A percentile compares a stretch with the other conserved stretches of the same genome.
Conservation (phyloP, 805 yeast species). For the Metschnikowia peoriensis region DNA sequence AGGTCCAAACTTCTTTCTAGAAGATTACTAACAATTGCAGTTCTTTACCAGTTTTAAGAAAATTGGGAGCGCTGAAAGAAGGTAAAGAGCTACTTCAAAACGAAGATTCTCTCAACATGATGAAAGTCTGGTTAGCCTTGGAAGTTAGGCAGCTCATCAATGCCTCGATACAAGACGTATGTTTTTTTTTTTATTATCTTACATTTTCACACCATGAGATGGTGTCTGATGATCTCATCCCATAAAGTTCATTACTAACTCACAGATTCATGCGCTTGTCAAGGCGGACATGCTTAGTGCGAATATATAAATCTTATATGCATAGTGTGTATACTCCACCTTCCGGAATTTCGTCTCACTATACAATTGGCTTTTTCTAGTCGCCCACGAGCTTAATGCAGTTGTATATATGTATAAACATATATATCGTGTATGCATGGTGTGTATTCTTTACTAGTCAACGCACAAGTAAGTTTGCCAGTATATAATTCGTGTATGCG, state of each 20-base stretch:
- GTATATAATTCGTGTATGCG: too few species aligned
- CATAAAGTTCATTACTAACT: conserved; percentile 15
- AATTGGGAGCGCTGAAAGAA: conserved; percentile 68
- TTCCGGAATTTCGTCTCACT: too few species aligned
- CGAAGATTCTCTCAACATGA: conserved; percentile 70
- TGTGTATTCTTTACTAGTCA: too few species aligned
- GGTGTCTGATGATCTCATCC: too few species aligned
- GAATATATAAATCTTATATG: conserved; percentile 36
- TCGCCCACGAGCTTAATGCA: too few species aligned
- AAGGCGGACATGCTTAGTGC: conserved; percentile 48
- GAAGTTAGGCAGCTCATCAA: conserved; percentile 85
- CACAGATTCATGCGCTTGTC: conserved; percentile 41
- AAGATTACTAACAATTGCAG: conserved; percentile 37
- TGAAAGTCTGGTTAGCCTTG: conserved; percentile 86
- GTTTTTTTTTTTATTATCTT: conserved; percentile 26
- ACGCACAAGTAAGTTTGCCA: too few species aligned
- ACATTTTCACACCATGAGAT: neutral
- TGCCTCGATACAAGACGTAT: conserved; percentile 77
- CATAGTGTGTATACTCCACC: too few species aligned
- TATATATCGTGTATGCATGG: too few species aligned
- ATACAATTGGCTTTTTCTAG: too few species aligned
- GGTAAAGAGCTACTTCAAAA: conserved; percentile 55
- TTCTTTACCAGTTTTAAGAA: conserved; percentile 81
- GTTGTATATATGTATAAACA: too few species aligned
- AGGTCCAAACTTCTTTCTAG: too few species aligned